These are phyloP conservation scores for Corchorus capsularis DNA, from an alignment of 345 rosid species.

Conservation along the genomic window DNA sequence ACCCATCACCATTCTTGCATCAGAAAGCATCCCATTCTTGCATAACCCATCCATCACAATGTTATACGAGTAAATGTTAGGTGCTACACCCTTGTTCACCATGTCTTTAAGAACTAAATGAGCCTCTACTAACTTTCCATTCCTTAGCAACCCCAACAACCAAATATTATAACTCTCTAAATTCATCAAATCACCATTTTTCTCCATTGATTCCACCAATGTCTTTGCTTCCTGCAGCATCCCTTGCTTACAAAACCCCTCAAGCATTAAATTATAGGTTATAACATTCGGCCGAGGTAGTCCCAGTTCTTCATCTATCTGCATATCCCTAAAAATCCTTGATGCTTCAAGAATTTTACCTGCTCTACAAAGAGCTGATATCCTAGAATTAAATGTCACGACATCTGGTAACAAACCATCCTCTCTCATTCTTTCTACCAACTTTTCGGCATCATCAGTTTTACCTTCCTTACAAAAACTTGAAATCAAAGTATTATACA, in stretches of 20 bases:
- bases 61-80: slow-evolving; percentile 74
- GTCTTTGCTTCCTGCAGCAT: slow-evolving; percentile 82
- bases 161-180: slow-evolving; percentile 80
- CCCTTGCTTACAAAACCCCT: slow-evolving; percentile 79
- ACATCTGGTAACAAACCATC: slow-evolving; percentile 78
- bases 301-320: slow-evolving; percentile 69
- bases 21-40: slow-evolving; percentile 80
- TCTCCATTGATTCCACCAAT: slow-evolving; percentile 61
- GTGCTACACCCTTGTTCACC: slow-evolving; percentile 56
- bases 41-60: slow-evolving; percentile 79
- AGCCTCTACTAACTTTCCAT: slow-evolving; percentile 71
- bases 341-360: slow-evolving; percentile 87
- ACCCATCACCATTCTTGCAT: slow-evolving; percentile 61
- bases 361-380: slow-evolving; percentile 73
- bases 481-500: slow-evolving; percentile 79
- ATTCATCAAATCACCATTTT: slow-evolving; percentile 43
- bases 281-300: slow-evolving; percentile 76
- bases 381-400: slow-evolving; percentile 83
- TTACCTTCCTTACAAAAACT: slow-evolving; percentile 81
- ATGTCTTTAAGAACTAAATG: slow-evolving; percentile 67
- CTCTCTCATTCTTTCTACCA: slow-evolving; percentile 79
- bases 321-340: slow-evolving; percentile 93
- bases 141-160: slow-evolving; percentile 74
- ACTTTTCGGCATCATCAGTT: slow-evolving; percentile 71
- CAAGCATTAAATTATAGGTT: slow-evolving; percentile 79